Conservation (phyloP, 2,329 filamentous ascomycete species). For the Alternaria tenuissima region DNA sequence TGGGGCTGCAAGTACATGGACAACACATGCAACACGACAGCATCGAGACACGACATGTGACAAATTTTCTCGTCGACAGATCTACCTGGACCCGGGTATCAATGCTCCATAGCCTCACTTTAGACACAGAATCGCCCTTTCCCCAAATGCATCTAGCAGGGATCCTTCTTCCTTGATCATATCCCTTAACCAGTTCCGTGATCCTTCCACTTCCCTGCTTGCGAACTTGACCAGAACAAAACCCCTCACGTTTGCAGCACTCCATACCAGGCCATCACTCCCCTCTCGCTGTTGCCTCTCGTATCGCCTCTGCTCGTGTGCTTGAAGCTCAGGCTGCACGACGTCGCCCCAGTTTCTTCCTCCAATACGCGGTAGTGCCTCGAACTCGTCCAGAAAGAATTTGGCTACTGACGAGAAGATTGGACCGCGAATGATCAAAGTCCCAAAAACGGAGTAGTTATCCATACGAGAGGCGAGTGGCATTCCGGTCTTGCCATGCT, state of each 20-base stretch:
- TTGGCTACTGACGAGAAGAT: conserved; percentile 70
- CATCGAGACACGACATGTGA: not conserved
- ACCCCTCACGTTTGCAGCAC: conserved; percentile 55
- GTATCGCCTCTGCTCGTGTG: conserved; percentile 60
- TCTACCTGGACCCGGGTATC: not conserved
- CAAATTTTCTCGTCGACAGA: not conserved
- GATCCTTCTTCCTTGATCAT: conserved; percentile 80
- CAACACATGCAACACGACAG: conserved; percentile 12
- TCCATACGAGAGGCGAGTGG: conserved; percentile 68
- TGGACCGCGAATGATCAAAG: conserved; percentile 80
- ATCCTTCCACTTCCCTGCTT: conserved; percentile 80
- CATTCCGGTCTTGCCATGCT: conserved; percentile 47
- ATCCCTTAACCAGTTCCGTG: conserved; percentile 77
- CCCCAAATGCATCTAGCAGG: conserved; percentile 75
- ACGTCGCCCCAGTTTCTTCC: conserved; percentile 73
- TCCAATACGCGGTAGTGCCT: conserved; percentile 79
- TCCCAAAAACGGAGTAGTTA: conserved; percentile 79
- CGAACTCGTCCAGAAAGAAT: conserved; percentile 84
- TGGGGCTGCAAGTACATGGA: conserved; percentile 10
- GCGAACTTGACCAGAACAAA: conserved; percentile 94
- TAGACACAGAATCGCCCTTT: conserved; percentile 77
- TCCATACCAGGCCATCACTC: conserved; percentile 47
- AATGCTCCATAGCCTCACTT: conserved; percentile 26
- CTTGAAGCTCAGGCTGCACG: conserved; percentile 47
- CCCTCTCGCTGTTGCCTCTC: conserved; percentile 66